These are phyloP conservation scores for Aphanomyces cochlioides DNA, from an alignment of 352 stramenopile species.

Conservation along the genomic window DNA sequence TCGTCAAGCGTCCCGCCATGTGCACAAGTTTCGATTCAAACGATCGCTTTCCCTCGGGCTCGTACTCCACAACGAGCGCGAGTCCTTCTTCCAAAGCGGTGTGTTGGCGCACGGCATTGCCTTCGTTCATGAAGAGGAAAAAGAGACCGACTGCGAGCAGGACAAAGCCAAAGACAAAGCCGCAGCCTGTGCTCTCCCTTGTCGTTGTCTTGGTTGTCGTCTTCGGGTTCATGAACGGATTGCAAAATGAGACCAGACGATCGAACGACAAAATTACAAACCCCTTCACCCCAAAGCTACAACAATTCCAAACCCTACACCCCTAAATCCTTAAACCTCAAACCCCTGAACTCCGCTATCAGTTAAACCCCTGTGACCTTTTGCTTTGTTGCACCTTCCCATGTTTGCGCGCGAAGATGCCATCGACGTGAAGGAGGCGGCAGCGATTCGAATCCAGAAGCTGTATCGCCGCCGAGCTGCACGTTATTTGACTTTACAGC, in stretches of 20 bases:
- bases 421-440: background rate
- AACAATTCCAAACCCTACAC: no score
- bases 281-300: no score
- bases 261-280: background rate
- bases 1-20: slow-evolving; percentile 15
- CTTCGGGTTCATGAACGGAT: background rate
- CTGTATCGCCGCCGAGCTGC: slow-evolving; percentile 14
- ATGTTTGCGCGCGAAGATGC: no score
- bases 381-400: no score
- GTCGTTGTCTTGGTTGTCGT: background rate
- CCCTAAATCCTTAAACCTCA: no score
- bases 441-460: slow-evolving; percentile 21
- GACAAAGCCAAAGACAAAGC: slow-evolving; percentile 8
- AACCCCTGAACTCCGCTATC: no score
- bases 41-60: background rate
- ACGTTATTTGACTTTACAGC: slow-evolving; percentile 7
- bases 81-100: slow-evolving; percentile 7
- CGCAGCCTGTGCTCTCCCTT: background rate
- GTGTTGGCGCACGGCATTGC: slow-evolving; percentile 9
- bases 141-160: background rate
- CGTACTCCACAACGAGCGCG: slow-evolving; percentile 4
- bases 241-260: background rate
- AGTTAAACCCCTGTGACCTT: no score
- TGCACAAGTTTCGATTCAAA: slow-evolving; percentile 5
- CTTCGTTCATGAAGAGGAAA: slow-evolving; percentile 17